phyloP scores from a whole-genome alignment of 1,284 basidiomycete genomes.

The Rugosomyces carneus region DNA sequence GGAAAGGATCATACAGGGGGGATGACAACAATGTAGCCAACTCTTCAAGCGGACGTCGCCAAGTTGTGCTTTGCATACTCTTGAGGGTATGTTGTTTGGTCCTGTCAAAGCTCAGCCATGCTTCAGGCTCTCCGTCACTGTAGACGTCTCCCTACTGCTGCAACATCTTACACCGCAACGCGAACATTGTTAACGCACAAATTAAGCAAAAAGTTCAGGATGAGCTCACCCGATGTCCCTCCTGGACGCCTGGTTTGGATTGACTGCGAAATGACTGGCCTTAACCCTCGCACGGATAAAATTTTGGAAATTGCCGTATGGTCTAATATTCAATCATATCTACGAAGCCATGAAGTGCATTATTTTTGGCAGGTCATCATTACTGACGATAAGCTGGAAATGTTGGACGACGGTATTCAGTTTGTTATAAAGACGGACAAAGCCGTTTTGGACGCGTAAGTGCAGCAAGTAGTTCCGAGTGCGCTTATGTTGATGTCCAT shows the following conservation, averaged over 20 bases:
- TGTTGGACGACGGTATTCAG: constrained; percentile 69
- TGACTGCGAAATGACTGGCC: constrained; percentile 83
- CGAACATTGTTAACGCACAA: background rate
- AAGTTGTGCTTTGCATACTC: background rate
- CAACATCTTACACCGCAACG: background rate
- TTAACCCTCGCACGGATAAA: constrained; percentile 56
- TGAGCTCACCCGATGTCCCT: constrained; percentile 33
- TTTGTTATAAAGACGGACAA: constrained; percentile 68
- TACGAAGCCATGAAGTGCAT: background rate
- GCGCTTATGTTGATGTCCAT: constrained; percentile 4
- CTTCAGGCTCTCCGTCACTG: constrained; percentile 13
- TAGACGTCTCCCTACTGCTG: constrained; percentile 6
- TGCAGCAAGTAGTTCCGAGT: constrained; percentile 8
- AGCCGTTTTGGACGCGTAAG: constrained; percentile 54
- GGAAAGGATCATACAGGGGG: constrained; percentile 5
- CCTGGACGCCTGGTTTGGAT: constrained; percentile 82
- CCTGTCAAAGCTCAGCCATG: constrained; percentile 7
- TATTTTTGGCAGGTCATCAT: constrained; percentile 58
- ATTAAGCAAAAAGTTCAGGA: constrained; percentile 4
- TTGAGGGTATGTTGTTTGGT: too few species aligned
- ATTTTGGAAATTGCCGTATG: constrained; percentile 71
- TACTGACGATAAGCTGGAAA: constrained; percentile 71
- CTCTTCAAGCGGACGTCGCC: background rate
- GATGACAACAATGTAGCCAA: constrained; percentile 12
- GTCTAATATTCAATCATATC: background rate